Conservation (phyloP, 1,139 yeast genomes). For the Taphrina sp. region DNA sequence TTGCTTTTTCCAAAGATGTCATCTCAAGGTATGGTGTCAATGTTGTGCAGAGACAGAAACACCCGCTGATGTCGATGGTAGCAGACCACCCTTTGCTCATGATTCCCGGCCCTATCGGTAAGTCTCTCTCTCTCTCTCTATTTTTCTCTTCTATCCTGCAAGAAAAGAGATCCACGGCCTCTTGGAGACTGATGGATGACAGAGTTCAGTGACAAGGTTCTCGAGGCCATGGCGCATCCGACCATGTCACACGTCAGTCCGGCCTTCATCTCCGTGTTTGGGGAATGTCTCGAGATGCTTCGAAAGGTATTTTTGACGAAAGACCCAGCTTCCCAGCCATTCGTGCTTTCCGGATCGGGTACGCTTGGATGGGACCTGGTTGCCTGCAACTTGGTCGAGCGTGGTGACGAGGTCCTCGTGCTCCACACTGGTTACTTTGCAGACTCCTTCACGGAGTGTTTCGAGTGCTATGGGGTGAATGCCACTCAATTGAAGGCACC, state of each 20-base stretch:
- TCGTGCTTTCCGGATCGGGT: conserved; percentile 85
- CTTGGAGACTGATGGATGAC: too few species aligned
- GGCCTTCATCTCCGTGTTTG: conserved; percentile 74
- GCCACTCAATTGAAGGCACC: conserved; percentile 62
- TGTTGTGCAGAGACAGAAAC: too few species aligned
- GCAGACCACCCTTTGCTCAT: conserved; percentile 31
- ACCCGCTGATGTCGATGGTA: too few species aligned
- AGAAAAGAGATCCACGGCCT: too few species aligned
- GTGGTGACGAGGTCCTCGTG: conserved; percentile 66
- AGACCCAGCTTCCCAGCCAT: conserved; percentile 66
- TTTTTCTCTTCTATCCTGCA: too few species aligned
- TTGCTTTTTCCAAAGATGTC: too few species aligned
- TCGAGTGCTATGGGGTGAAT: conserved; percentile 70
- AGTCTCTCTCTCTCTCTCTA: too few species aligned
- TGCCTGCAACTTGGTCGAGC: conserved; percentile 67
- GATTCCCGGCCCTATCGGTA: conserved; percentile 77
- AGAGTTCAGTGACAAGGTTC: conserved; percentile 78
- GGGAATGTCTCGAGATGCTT: conserved; percentile 62
- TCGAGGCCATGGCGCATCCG: conserved; percentile 78
- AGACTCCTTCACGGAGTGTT: conserved; percentile 76
- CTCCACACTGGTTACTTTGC: conserved; percentile 87
- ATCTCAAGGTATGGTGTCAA: too few species aligned
- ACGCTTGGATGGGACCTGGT: conserved; percentile 94
- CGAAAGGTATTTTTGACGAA: conserved; percentile 73
- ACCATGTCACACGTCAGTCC: conserved; percentile 91